Conservation (phyloP, 352 stramenopile species). For the Pythium aquatile region DNA sequence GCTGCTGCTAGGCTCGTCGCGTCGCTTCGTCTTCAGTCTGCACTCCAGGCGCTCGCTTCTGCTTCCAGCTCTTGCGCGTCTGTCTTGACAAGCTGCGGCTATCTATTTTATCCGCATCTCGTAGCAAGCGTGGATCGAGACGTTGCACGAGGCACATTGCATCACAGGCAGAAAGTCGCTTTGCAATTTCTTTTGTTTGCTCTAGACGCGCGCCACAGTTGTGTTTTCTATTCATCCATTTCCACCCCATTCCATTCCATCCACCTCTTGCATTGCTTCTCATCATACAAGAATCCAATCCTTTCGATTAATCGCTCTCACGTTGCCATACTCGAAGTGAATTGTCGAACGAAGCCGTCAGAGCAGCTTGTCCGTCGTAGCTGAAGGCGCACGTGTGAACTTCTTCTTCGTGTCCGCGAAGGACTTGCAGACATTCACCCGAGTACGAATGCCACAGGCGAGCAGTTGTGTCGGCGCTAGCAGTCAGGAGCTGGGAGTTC, state of each 20-base stretch:
- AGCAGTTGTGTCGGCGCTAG: constrained; percentile 51
- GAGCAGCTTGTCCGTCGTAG: constrained; percentile 49
- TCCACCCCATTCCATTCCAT: background rate
- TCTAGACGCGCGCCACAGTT: constrained; percentile 27
- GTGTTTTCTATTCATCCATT: constrained; percentile 13
- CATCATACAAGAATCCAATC: background rate
- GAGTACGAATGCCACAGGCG: constrained; percentile 73
- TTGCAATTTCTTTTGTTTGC: constrained; percentile 31
- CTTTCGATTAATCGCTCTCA: constrained; percentile 16
- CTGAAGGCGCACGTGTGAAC: constrained; percentile 59
- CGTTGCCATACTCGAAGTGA: constrained; percentile 60
- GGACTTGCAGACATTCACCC: constrained; percentile 57
- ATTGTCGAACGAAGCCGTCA: constrained; percentile 67
- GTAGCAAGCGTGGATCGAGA: constrained; percentile 5
- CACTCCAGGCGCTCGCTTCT: background rate
- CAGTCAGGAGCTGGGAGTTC: constrained; percentile 55
- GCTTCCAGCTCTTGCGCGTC: constrained; percentile 14
- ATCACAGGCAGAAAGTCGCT: constrained; percentile 23
- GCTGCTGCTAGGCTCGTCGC: constrained; percentile 65
- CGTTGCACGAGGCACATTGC: constrained; percentile 7
- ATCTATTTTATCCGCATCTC: constrained; percentile 6
- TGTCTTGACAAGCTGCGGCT: constrained; percentile 3
- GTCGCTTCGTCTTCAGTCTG: constrained; percentile 6
- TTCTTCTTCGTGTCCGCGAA: constrained; percentile 65
- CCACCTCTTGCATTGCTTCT: constrained; percentile 8